These are phyloP conservation scores for Tricholoma furcatifolium DNA, from an alignment of 768 basidiomycete genomes.

Conservation along the genomic window DNA sequence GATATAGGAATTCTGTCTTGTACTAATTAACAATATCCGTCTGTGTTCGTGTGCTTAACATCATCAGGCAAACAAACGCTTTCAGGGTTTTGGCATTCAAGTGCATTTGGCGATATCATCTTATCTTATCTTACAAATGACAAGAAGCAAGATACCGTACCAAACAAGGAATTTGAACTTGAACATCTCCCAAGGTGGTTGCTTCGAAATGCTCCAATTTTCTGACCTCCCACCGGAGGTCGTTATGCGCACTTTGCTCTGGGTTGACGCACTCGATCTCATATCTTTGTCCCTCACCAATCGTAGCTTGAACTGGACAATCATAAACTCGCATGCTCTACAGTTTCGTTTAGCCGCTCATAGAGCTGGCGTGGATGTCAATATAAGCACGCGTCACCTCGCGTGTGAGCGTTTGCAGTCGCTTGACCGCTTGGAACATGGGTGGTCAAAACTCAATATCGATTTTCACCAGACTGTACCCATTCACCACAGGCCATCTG, in stretches of 20 bases:
- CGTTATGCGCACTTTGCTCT: background rate
- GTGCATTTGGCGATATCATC: too few species aligned
- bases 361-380: background rate
- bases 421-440: background rate
- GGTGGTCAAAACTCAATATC: background rate
- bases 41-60: too few species aligned
- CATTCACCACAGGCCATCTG: background rate
- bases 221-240: too few species aligned
- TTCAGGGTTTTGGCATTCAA: too few species aligned
- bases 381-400: background rate
- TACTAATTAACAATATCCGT: too few species aligned
- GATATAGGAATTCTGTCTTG: too few species aligned
- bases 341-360: slow-evolving; percentile 1
- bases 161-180: too few species aligned
- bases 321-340: background rate
- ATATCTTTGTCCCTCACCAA: background rate
- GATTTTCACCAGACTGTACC: background rate
- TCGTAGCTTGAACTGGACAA: background rate
- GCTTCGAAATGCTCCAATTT: too few species aligned
- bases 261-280: background rate
- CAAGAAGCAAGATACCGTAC: too few species aligned
- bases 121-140: too few species aligned
- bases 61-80: too few species aligned
- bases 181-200: too few species aligned
- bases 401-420: background rate